Evolutionary conservation across 2,329 filamentous ascomycete genomes (phyloP).

Genomic region (Fusarium sp.): DNA sequence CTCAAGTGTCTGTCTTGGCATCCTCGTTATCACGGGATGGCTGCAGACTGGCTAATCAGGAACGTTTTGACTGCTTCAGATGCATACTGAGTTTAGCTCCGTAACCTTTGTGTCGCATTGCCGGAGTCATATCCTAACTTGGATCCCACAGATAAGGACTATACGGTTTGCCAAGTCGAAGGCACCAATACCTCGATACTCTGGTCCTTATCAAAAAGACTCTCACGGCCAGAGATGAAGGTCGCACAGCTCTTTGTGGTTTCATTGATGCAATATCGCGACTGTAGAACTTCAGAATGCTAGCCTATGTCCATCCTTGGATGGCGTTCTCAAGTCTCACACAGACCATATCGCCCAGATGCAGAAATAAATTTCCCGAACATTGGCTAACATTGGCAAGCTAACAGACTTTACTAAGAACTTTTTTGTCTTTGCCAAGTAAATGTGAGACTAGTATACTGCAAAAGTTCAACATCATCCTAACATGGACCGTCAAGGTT

Average conservation of each 20-base stretch:
- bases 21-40: conserved; percentile 29
- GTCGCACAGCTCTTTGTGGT: neutral
- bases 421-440: conserved; percentile 11
- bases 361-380: conserved; percentile 6
- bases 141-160: conserved; percentile 22
- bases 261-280: neutral
- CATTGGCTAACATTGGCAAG: conserved; percentile 13
- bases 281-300: neutral
- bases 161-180: conserved; percentile 8
- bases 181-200: neutral
- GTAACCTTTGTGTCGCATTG: conserved; percentile 4
- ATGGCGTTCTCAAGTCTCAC: neutral
- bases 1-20: conserved; percentile 19
- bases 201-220: neutral
- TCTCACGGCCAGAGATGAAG: neutral
- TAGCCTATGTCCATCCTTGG: neutral
- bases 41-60: conserved; percentile 15
- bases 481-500: neutral
- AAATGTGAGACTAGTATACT: neutral
- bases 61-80: neutral
- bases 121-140: conserved; percentile 24
- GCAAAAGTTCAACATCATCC: conserved; percentile 12
- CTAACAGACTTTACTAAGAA: neutral
- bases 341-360: neutral
- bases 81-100: conserved; percentile 18